A percentile compares a stretch with the other conserved stretches of the same genome.
These are phyloP conservation scores for Fomitopsis serialis DNA, from an alignment of 768 basidiomycete species.

Conservation along the genomic window DNA sequence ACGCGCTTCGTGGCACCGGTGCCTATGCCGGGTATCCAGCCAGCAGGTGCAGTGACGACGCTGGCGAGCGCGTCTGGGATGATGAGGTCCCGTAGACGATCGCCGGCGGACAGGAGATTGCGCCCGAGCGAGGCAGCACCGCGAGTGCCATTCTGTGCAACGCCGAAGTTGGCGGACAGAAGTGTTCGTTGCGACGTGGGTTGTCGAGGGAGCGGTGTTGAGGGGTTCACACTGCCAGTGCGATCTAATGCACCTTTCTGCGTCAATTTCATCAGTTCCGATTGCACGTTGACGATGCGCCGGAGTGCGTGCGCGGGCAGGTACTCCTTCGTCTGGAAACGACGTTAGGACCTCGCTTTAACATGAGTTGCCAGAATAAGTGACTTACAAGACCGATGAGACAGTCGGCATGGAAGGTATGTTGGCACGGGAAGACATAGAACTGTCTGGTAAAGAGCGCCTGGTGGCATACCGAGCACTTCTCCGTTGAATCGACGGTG, in stretches of 20 bases:
- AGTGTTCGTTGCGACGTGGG: constrained; percentile 56
- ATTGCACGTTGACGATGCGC: constrained; percentile 81
- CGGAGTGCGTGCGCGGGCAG: constrained; percentile 78
- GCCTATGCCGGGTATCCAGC: constrained; percentile 72
- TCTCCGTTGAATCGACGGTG: constrained; percentile 83
- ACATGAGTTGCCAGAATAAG: background rate
- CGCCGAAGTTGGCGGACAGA: constrained; percentile 70
- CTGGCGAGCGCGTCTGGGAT: constrained; percentile 89
- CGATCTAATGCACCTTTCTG: constrained; percentile 30
- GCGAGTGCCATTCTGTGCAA: constrained; percentile 53
- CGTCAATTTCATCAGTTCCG: constrained; percentile 64
- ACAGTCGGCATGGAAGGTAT: constrained; percentile 97
- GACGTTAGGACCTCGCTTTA: constrained; percentile 3
- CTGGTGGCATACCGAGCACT: constrained; percentile 76
- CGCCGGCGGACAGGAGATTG: constrained; percentile 83
- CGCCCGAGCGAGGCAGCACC: constrained; percentile 67
- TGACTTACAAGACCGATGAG: constrained; percentile 82
- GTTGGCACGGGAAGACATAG: constrained; percentile 98
- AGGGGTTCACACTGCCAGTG: constrained; percentile 25
- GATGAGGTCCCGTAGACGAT: constrained; percentile 86
- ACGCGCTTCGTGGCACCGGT: constrained; percentile 34
- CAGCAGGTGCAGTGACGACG: constrained; percentile 66
- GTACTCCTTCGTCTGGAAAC: constrained; percentile 81
- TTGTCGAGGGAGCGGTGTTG: constrained; percentile 32
- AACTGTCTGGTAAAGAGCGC: constrained; percentile 85